Evolutionary conservation across 176 grass and related monocot species (phyloP).

Genomic region (Eragrostis nindensis): DNA sequence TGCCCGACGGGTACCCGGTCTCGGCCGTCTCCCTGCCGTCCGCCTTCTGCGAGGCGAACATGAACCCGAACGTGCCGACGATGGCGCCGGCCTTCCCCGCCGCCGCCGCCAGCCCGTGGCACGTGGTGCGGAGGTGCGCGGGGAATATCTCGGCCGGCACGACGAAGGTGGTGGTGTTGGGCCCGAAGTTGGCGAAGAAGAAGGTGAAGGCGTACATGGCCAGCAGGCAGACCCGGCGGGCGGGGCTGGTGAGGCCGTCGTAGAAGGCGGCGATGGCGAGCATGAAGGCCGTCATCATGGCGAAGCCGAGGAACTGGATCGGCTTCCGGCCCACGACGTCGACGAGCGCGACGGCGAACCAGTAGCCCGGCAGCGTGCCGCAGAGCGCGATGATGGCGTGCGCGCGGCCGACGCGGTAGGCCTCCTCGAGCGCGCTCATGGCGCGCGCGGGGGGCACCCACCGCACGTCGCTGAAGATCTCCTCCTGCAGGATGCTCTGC

Average conservation of each 20-base stretch:
- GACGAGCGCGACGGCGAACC: slow-evolving; percentile 78
- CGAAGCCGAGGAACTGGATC: slow-evolving; percentile 64
- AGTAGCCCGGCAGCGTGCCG: slow-evolving; percentile 77
- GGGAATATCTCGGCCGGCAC: slow-evolving; percentile 56
- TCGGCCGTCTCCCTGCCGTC: background rate
- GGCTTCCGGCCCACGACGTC: slow-evolving; percentile 23
- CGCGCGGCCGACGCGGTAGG: slow-evolving; percentile 56
- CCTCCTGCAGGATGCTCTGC: slow-evolving; percentile 84
- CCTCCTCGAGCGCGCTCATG: slow-evolving; percentile 69
- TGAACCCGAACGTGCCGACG: slow-evolving; percentile 24
- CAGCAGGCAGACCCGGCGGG: slow-evolving; percentile 52
- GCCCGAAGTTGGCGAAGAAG: slow-evolving; percentile 56
- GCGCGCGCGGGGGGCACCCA: slow-evolving; percentile 52
- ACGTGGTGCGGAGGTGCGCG: slow-evolving; percentile 37
- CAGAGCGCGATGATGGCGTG: slow-evolving; percentile 74
- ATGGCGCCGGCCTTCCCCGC: slow-evolving; percentile 34
- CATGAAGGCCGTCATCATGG: slow-evolving; percentile 83
- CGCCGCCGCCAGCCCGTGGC: slow-evolving; percentile 45
- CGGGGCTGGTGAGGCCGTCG: slow-evolving; percentile 50
- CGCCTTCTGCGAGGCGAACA: slow-evolving; percentile 45
- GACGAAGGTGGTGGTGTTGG: slow-evolving; percentile 50
- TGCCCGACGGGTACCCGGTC: slow-evolving; percentile 59
- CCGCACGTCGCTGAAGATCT: slow-evolving; percentile 63
- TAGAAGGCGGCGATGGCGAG: slow-evolving; percentile 62
- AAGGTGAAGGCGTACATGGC: slow-evolving; percentile 34